Base-by-base conservation (phyloP, 2,329 filamentous ascomycete species). In the Trichophyton benhamiae region DNA sequence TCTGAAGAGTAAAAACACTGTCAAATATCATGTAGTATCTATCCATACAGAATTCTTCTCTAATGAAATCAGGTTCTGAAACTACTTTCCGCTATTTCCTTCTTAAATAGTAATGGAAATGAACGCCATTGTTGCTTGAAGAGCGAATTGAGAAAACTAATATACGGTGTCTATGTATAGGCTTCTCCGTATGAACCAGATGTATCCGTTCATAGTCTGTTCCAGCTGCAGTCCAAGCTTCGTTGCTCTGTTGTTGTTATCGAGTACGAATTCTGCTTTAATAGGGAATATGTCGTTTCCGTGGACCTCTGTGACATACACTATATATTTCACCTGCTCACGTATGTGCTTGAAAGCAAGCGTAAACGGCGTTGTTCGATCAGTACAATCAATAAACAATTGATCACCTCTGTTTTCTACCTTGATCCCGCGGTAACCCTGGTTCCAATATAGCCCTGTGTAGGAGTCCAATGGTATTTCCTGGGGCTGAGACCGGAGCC, bases 311-410 rank as follows among this genome's bases (percentile, higher is more conserved):
- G n/a, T 60, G 15, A 69, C 46, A 64, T 67, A 67, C 1, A 67
- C 70, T 42, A 69, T 61, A 61, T 66, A 72, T 30, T 67, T 65
- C 4, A 63, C 69, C 60, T 69, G 64, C 22, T 66, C 62, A 17
- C 59, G 55, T 44, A 72, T 55, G 62, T 73, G 70, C 27, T 73
- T 69, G 33, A 74, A 70, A 2, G 57, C 67, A n/a, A 73, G 59
- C 7, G 64, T 67, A 60, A 71, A 72, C 5, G 66, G 65, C 57
- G 68, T 66, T 1, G 69, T 70, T 6, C 72, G 67, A 64, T 74
- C 72, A 6, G 64, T 67, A 20, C 69, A 70, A 60, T 74, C 69
- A 27, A 74, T 63, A 55, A 71, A 72, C 2, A 74, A 64, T 44
- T 59, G 30, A 2, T 64, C 62, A n/a, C 69, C 67, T 57, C 63